Percentiles rank a stretch among this genome's conserved stretches.
phyloP scores from a whole-genome alignment of 176 grass and related monocot genomes.

The Triticum urartu region DNA sequence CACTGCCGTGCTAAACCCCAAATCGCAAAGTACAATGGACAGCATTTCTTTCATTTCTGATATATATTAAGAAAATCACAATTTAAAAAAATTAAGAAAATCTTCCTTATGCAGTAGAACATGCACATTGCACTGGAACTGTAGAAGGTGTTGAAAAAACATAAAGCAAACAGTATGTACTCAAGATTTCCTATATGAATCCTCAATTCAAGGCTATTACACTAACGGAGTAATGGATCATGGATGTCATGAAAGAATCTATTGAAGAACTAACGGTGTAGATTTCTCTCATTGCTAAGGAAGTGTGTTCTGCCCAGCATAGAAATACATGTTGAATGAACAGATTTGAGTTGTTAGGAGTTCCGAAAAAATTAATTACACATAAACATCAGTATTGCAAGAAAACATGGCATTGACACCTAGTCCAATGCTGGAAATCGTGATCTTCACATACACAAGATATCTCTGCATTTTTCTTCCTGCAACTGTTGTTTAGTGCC shows the following conservation, averaged over 20 bases:
- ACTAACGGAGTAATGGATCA: constrained; percentile 18
- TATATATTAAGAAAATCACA: constrained; percentile 19
- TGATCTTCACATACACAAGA: not conserved
- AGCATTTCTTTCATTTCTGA: constrained; percentile 97
- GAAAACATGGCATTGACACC: not conserved
- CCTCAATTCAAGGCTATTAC: not conserved
- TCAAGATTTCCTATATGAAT: constrained; percentile 2
- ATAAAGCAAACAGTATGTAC: constrained; percentile 3
- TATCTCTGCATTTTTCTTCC: no score
- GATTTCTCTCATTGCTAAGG: not conserved
- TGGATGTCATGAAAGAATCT: constrained; percentile 6
- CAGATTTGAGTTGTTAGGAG: not conserved
- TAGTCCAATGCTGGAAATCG: not conserved
- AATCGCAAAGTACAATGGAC: constrained; percentile 71
- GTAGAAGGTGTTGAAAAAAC: not conserved
- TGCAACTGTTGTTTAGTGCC: no score
- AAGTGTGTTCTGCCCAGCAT: not conserved
- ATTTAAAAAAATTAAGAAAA: constrained; percentile 4
- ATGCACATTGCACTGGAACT: not conserved
- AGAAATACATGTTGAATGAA: not conserved
- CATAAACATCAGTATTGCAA: not conserved
- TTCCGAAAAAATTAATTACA: not conserved
- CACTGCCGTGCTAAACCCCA: constrained; percentile 85
- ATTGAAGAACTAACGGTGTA: not conserved
- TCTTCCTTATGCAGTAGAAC: not conserved